Percentiles rank a stretch among this genome's conserved stretches.
Conservation (phyloP, 2,329 filamentous ascomycete genomes). For the Incumbomyces lentus region DNA sequence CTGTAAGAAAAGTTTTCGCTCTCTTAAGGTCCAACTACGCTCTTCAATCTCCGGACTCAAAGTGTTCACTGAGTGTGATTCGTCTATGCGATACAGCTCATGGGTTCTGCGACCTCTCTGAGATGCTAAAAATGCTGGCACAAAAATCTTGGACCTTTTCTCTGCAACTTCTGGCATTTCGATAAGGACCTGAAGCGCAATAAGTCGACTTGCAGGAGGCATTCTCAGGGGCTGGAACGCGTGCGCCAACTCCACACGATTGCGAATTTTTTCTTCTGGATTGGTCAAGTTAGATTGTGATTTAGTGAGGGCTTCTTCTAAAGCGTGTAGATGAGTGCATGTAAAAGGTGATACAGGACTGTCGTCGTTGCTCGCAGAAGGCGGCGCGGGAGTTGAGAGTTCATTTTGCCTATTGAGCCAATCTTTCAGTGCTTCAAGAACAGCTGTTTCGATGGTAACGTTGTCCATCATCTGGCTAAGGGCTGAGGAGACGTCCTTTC, state of each 20-base stretch:
- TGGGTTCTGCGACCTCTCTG: constrained; percentile 22
- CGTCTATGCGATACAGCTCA: constrained; percentile 1
- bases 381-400: neutral
- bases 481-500: constrained; percentile 71
- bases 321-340: constrained; percentile 60
- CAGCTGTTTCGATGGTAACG: constrained; percentile 59
- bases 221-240: constrained; percentile 6
- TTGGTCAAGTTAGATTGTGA: neutral
- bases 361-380: neutral
- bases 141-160: constrained; percentile 70
- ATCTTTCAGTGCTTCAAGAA: constrained; percentile 62
- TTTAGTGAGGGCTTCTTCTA: constrained; percentile 28
- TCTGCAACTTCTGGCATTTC: constrained; percentile 69
- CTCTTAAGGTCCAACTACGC: constrained; percentile 41
- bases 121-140: constrained; percentile 78
- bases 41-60: constrained; percentile 20
- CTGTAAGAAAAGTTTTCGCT: constrained; percentile 71
- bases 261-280: neutral
- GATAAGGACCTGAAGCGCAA: constrained; percentile 69
- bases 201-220: constrained; percentile 50
- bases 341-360: constrained; percentile 62
- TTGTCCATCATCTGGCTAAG: constrained; percentile 64
- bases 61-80: constrained; percentile 16
- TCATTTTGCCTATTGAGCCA: constrained; percentile 49
- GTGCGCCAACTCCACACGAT: constrained; percentile 43